Base-by-base conservation (phyloP, 371 early-diverging fungal genomes). In the Actinomucor elegans region DNA sequence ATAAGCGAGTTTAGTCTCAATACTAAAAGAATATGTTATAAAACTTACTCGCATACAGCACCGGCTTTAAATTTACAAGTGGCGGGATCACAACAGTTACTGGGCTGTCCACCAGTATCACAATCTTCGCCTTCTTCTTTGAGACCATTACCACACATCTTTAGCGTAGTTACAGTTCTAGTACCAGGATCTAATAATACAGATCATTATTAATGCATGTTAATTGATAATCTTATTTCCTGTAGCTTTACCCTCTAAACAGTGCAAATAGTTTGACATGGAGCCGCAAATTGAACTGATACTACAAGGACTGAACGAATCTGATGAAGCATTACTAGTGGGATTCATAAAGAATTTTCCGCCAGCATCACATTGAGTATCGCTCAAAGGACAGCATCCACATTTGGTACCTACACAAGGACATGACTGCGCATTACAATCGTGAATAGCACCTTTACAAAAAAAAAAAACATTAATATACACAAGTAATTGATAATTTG, bases 121-220 rank as follows among this genome's bases (percentile, higher is more conserved):
- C 98, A 98, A 40, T 98, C 90, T 72, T 98, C 98, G 42, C 89
- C 89, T 0, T 61, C 64, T 67, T 97, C 98, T 49, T 85, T 83
- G 48, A 98, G 86, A 6, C 98, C 97, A 67, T 98, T 97, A 35
- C 98, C 98, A 61, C 98, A 97, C 75, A 94, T 90, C 23, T 86
- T 83, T 21, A 71, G 29, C 15, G 57, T 77, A 20, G 60, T 65
- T 1, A 47, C 74, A 64, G 31, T 59, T 59, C 63, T 80, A 41
- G 80, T 56, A 14, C 83, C 84, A 52, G 84, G 86, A 77, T 74
- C 84, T 80, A 71, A 49, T n/a, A n/a, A n/a, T n/a, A n/a, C n/a
- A n/a, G n/a, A n/a, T n/a, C n/a, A n/a, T n/a, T n/a, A n/a, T n/a
- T n/a, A n/a, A n/a, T n/a, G n/a, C n/a, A n/a, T n/a, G n/a, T n/a